Evolutionary conservation across 176 grass and related monocot genomes (phyloP).

Genomic region (Puya raimondii): DNA sequence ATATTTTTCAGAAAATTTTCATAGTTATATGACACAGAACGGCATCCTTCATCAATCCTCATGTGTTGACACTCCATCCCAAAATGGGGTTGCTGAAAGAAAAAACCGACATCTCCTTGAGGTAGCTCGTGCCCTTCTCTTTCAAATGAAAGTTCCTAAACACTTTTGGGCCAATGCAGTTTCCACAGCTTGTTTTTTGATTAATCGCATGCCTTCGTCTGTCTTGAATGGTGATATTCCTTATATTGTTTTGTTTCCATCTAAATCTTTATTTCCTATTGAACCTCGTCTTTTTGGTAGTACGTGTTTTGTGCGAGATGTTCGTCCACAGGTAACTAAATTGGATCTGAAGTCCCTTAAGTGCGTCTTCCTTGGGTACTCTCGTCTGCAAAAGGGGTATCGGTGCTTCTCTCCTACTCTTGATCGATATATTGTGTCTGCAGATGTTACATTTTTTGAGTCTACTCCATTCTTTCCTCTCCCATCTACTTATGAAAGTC

Average conservation of each 20-base stretch:
- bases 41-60: neutral
- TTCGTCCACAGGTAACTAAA: neutral
- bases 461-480: neutral
- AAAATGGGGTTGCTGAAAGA: neutral
- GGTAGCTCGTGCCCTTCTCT: neutral
- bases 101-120: neutral
- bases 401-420: neutral
- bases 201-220: neutral
- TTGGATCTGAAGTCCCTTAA: neutral
- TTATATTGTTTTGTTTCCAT: neutral
- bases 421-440: neutral
- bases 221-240: neutral
- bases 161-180: neutral
- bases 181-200: neutral
- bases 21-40: neutral
- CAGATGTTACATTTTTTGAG: constrained; percentile 7
- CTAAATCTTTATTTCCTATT: neutral
- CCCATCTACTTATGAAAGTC: neutral
- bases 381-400: neutral
- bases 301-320: neutral
- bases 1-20: neutral
- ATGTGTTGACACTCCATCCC: neutral
- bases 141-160: neutral
- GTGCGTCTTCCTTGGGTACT: neutral
- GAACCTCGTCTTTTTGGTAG: neutral